Evolutionary conservation across 352 stramenopile genomes (phyloP).

Genomic region (Pythium utonaiense): DNA sequence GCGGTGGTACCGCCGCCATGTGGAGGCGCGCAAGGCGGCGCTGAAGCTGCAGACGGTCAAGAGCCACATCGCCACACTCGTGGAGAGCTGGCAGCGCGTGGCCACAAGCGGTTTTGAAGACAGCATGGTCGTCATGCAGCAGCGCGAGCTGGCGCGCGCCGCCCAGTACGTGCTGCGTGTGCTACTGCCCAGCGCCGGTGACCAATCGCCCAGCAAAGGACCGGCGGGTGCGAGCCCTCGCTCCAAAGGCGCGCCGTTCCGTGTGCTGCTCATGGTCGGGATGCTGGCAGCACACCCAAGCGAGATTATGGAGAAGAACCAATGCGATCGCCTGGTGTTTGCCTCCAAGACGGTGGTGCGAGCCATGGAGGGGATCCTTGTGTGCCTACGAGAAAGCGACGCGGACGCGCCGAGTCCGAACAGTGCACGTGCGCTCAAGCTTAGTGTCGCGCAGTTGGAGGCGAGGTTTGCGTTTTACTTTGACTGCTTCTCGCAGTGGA

Average conservation of each 20-base stretch:
- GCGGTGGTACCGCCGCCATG: constrained; percentile 59
- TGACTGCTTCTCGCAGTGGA: constrained; percentile 63
- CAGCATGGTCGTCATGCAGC: constrained; percentile 63
- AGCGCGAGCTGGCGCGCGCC: constrained; percentile 42
- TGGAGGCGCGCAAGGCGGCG: constrained; percentile 40
- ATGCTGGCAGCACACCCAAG: constrained; percentile 63
- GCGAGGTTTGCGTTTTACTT: constrained; percentile 69
- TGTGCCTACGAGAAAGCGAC: constrained; percentile 28
- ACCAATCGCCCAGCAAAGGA: constrained; percentile 13
- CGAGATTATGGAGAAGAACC: constrained; percentile 58
- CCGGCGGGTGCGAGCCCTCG: constrained; percentile 17
- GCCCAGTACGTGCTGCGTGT: constrained; percentile 55
- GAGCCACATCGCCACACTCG: constrained; percentile 34
- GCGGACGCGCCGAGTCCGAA: constrained; percentile 3
- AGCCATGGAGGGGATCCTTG: constrained; percentile 36
- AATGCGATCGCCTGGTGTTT: constrained; percentile 40
- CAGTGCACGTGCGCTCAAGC: constrained; percentile 39
- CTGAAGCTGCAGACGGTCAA: constrained; percentile 32
- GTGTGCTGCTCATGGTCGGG: constrained; percentile 67
- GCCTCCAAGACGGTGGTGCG: constrained; percentile 36
- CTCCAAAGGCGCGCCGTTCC: constrained; percentile 36
- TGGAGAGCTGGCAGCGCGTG: constrained; percentile 44
- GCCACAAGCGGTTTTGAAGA: constrained; percentile 38
- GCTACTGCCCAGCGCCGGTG: constrained; percentile 31
- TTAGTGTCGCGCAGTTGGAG: constrained; percentile 35